phyloP scores from a whole-genome alignment of 2,329 filamentous ascomycete species.

The Aspergillus glaucus region DNA sequence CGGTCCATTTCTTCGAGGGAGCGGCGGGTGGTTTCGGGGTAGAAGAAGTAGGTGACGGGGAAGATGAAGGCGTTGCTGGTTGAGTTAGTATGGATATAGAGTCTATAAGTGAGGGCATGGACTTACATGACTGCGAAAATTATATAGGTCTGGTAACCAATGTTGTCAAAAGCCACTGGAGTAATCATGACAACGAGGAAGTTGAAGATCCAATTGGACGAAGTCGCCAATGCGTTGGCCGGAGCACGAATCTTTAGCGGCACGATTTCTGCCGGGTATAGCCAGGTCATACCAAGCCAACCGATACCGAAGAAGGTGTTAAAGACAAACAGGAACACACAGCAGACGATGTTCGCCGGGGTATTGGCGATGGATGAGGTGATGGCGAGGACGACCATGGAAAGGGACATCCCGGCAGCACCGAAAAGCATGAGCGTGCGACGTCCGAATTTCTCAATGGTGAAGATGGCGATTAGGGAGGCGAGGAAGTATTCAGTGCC shows the following conservation, averaged over 20 bases:
- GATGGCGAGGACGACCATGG: slow-evolving; percentile 56
- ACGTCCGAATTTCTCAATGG: slow-evolving; percentile 47
- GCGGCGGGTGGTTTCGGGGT: slow-evolving; percentile 54
- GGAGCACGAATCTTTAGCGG: slow-evolving; percentile 55
- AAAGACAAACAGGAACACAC: slow-evolving; percentile 53
- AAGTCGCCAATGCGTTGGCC: slow-evolving; percentile 59
- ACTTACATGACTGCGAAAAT: slow-evolving; percentile 50
- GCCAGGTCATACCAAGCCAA: slow-evolving; percentile 59
- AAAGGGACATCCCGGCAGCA: slow-evolving; percentile 55
- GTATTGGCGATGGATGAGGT: slow-evolving; percentile 18
- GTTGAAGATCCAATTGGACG: slow-evolving; percentile 56
- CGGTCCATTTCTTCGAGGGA: slow-evolving; percentile 64
- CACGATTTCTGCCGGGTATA: slow-evolving; percentile 45
- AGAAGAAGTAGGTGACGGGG: slow-evolving; percentile 55
- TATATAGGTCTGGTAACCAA: slow-evolving; percentile 51
- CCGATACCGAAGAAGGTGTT: slow-evolving; percentile 63
- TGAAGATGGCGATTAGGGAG: slow-evolving; percentile 45
- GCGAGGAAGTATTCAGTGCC: slow-evolving; percentile 51
- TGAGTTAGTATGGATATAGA: slow-evolving; percentile 3
- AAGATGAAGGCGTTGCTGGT: slow-evolving; percentile 50
- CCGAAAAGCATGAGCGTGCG: slow-evolving; percentile 68
- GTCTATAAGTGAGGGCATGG: not conserved
- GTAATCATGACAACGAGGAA: slow-evolving; percentile 64
- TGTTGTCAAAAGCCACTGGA: slow-evolving; percentile 53
- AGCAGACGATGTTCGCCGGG: slow-evolving; percentile 20